Evolutionary conservation across 169 alveolate genomes (phyloP).

Genomic region (Fabrea salina): DNA sequence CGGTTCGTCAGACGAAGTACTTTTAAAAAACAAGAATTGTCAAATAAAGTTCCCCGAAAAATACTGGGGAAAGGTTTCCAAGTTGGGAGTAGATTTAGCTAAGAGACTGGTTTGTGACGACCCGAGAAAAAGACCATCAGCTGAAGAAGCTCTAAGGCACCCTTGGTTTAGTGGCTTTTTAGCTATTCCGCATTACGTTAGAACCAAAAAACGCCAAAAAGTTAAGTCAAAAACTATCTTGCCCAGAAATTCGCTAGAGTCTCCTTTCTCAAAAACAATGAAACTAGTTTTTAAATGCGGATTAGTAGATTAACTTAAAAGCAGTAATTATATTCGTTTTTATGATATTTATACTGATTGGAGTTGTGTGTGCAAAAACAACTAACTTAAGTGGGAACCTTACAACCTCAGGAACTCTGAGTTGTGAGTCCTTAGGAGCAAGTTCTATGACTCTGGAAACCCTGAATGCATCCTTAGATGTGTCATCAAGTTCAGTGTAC

Average conservation of each 20-base stretch:
- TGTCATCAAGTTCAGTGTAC: not conserved
- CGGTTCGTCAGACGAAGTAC: conserved; percentile 63
- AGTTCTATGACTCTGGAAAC: not conserved
- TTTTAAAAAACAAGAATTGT: conserved; percentile 43
- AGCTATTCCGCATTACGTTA: too few relatives aligned
- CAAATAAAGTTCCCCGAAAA: not conserved
- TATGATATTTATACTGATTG: too few relatives aligned
- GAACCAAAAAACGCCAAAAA: too few relatives aligned
- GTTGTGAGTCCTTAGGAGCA: not conserved
- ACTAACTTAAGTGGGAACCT: not conserved
- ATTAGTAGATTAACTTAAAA: too few relatives aligned
- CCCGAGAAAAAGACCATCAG: not conserved
- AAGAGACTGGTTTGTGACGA: not conserved
- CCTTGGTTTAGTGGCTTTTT: conserved; percentile 9
- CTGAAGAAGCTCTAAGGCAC: conserved; percentile 6
- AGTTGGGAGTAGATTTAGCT: not conserved
- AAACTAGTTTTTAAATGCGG: too few relatives aligned
- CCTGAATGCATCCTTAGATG: not conserved
- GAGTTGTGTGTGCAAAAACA: too few relatives aligned
- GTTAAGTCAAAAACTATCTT: too few relatives aligned
- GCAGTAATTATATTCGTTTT: too few relatives aligned
- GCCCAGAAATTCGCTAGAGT: too few relatives aligned
- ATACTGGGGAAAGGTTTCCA: conserved; percentile 5
- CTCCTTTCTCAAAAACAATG: too few relatives aligned
- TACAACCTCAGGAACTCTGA: not conserved